A percentile compares a stretch with the other conserved stretches of the same genome.
Evolutionary conservation across 257 asterid species (phyloP).

Genomic region (Rhazya stricta): DNA sequence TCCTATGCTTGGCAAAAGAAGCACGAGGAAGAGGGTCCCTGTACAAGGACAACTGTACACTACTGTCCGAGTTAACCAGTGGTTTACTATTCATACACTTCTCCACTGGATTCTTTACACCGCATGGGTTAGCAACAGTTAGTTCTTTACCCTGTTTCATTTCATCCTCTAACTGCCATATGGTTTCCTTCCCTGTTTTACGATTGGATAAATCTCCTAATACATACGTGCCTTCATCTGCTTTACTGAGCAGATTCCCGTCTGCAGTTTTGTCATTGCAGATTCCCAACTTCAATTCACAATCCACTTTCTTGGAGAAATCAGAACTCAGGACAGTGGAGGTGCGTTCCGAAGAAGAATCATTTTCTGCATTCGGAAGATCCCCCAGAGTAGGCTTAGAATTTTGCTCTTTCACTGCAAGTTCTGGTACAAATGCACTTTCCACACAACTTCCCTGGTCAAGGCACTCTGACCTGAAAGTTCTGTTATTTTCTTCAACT

Average conservation of each 20-base stretch:
- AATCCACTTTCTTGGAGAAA: slow-evolving; percentile 37
- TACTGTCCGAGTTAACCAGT: slow-evolving; percentile 54
- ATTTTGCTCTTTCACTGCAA: slow-evolving; percentile 31
- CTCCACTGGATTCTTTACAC: slow-evolving; percentile 49
- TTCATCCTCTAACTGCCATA: slow-evolving; percentile 30
- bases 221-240: slow-evolving; percentile 24
- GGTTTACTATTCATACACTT: slow-evolving; percentile 53
- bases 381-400: slow-evolving; percentile 32
- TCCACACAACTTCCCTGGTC: slow-evolving; percentile 85
- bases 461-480: slow-evolving; percentile 46
- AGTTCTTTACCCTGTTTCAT: slow-evolving; percentile 32
- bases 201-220: slow-evolving; percentile 26
- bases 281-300: slow-evolving; percentile 41
- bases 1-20: slow-evolving; percentile 58
- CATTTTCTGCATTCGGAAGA: slow-evolving; percentile 34
- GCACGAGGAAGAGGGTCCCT: slow-evolving; percentile 57
- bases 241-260: slow-evolving; percentile 23
- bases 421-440: slow-evolving; percentile 50
- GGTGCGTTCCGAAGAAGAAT: slow-evolving; percentile 40
- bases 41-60: slow-evolving; percentile 83
- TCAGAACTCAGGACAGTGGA: slow-evolving; percentile 36
- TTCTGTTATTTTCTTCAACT: slow-evolving; percentile 33
- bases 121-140: slow-evolving; percentile 41
- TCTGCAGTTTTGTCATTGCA: slow-evolving; percentile 24
- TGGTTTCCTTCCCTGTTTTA: slow-evolving; percentile 32